Evolutionary conservation across 2,329 filamentous ascomycete genomes (phyloP).

Genomic region (Hypoxylon sp.): DNA sequence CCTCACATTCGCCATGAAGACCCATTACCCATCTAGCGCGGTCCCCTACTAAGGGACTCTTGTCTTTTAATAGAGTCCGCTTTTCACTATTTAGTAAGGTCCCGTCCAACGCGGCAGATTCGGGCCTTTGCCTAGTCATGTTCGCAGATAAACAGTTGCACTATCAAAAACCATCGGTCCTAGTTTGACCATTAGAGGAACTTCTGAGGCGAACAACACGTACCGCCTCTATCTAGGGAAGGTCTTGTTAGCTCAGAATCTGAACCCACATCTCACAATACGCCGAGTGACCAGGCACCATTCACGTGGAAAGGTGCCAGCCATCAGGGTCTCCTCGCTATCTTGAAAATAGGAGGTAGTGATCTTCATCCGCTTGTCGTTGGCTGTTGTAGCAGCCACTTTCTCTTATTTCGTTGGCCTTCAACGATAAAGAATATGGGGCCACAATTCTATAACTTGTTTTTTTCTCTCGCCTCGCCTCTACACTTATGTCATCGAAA

Average conservation of each 20-base stretch:
- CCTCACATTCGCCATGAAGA: constrained; percentile 30
- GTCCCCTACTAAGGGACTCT: constrained; percentile 11
- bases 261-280: constrained; percentile 27
- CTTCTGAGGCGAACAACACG: constrained; percentile 20
- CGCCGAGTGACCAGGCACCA: constrained; percentile 30
- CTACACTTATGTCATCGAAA: constrained; percentile 22
- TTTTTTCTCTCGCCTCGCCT: constrained; percentile 9
- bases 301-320: constrained; percentile 43
- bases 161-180: constrained; percentile 35
- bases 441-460: constrained; percentile 14
- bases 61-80: constrained; percentile 22
- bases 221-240: constrained; percentile 14
- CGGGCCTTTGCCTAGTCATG: constrained; percentile 32
- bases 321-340: constrained; percentile 42
- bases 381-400: constrained; percentile 26
- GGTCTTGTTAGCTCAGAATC: constrained; percentile 24
- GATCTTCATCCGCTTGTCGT: constrained; percentile 34
- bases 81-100: constrained; percentile 20
- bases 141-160: constrained; percentile 29
- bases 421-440: constrained; percentile 20
- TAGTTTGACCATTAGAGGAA: constrained; percentile 23
- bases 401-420: constrained; percentile 17
- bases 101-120: constrained; percentile 23
- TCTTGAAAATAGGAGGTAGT: constrained; percentile 19
- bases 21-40: constrained; percentile 21